Evolutionary conservation across 179 eudicot genomes (phyloP).

Genomic region (Beta macrorhiza): DNA sequence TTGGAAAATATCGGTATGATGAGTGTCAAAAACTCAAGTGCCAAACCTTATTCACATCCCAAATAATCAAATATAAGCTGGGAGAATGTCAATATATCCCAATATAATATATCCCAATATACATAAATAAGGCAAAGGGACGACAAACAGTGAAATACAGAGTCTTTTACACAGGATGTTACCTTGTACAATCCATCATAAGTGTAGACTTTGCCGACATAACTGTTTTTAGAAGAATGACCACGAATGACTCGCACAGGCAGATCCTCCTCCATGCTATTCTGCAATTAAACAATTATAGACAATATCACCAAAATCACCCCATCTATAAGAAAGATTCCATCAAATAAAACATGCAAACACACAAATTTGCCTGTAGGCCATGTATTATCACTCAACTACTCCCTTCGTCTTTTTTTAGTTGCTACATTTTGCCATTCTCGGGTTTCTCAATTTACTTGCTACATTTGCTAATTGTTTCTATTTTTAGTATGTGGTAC

Average conservation of each 20-base stretch:
- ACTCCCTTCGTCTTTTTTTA: too few relatives aligned
- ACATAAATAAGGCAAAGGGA: neutral
- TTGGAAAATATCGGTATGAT: neutral
- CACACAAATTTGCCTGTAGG: neutral
- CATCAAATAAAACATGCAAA: neutral
- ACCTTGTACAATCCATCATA: slow-evolving; percentile 96
- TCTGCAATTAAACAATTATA: slow-evolving; percentile 41
- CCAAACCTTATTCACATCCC: too few relatives aligned
- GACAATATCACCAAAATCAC: neutral
- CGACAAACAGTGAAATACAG: neutral
- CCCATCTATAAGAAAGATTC: neutral
- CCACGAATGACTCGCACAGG: slow-evolving; percentile 89
- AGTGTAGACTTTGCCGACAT: slow-evolving; percentile 88
- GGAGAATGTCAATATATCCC: too few relatives aligned
- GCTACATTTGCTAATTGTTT: too few relatives aligned
- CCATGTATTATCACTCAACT: neutral
- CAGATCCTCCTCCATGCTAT: slow-evolving; percentile 50
- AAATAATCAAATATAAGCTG: neutral
- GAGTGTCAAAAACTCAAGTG: neutral
- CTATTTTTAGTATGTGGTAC: too few relatives aligned
- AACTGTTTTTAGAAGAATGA: slow-evolving; percentile 60
- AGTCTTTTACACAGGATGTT: slow-evolving; percentile 7
- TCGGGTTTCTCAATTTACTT: too few relatives aligned
- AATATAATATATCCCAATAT: neutral
- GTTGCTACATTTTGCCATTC: too few relatives aligned